phyloP scores from a whole-genome alignment of 148 eudicot genomes.

The Bassia scoparia region DNA sequence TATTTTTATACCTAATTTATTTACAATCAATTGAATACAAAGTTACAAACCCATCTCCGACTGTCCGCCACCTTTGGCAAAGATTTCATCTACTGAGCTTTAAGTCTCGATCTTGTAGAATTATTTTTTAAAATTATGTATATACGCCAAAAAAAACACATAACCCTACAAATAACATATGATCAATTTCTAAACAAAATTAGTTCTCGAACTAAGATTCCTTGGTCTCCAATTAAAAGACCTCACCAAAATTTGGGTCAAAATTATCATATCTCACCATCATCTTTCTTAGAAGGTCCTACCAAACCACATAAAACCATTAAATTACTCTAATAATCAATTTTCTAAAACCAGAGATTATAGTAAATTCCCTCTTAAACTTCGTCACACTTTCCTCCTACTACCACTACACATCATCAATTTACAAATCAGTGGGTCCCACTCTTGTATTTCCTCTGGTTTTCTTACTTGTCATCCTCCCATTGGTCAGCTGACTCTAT shows the following conservation, averaged over 20 bases:
- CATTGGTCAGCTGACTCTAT: slow-evolving; percentile 21
- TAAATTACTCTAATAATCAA: neutral
- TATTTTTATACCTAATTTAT: too few species aligned
- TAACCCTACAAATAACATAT: too few species aligned
- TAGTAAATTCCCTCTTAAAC: slow-evolving; percentile 5
- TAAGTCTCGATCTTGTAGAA: too few species aligned
- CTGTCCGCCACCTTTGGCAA: too few species aligned
- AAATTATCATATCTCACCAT: neutral
- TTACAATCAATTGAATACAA: too few species aligned
- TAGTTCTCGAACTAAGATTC: slow-evolving; percentile 13
- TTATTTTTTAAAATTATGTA: too few species aligned
- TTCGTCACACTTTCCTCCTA: slow-evolving; percentile 2
- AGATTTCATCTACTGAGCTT: too few species aligned
- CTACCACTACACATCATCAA: neutral
- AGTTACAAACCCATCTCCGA: too few species aligned
- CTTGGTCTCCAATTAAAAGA: slow-evolving; percentile 34
- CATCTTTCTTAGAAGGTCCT: slow-evolving; percentile 18
- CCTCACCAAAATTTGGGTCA: neutral
- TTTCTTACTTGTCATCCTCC: slow-evolving; percentile 8
- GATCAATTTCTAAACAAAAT: too few species aligned
- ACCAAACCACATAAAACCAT: neutral
- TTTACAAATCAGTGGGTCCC: slow-evolving; percentile 10
- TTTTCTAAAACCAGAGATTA: neutral
- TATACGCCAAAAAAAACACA: too few species aligned
- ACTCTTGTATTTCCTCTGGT: neutral